Conservation (phyloP, 192 early-diverging fungal genomes). For the Coemansia sp. region DNA sequence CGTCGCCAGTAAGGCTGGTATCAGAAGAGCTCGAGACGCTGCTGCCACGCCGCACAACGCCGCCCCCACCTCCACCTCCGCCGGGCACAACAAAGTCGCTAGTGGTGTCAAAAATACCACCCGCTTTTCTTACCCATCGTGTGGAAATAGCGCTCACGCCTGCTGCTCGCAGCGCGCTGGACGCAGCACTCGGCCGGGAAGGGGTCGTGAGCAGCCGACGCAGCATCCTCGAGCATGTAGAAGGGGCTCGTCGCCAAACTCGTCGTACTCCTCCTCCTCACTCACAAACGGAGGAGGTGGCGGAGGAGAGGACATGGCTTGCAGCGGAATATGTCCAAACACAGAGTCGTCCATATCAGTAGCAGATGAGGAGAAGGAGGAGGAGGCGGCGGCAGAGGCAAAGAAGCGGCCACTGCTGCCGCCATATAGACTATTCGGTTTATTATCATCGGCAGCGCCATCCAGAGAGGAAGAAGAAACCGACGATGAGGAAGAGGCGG, state of each 20-base stretch:
- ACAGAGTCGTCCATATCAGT: background rate
- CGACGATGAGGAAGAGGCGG: background rate
- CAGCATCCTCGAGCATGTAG: constrained; percentile 11
- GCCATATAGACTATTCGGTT: constrained; percentile 55
- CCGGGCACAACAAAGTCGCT: constrained; percentile 17
- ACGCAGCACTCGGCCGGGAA: constrained; percentile 49
- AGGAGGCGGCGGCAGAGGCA: background rate
- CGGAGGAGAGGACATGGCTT: background rate
- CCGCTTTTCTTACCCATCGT: constrained; percentile 58
- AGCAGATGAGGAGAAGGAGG: no score
- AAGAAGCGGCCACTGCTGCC: constrained; percentile 35
- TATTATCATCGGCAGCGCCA: constrained; percentile 31
- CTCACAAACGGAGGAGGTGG: background rate
- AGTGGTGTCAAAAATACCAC: constrained; percentile 61
- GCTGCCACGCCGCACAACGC: background rate
- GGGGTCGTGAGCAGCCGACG: background rate
- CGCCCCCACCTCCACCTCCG: constrained; percentile 31
- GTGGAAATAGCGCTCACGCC: constrained; percentile 55
- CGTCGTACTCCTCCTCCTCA: background rate
- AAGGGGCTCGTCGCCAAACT: constrained; percentile 11
- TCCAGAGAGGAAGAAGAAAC: constrained; percentile 5
- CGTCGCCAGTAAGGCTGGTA: no score
- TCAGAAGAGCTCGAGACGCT: background rate
- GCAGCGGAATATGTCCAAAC: background rate
- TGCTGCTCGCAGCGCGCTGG: constrained; percentile 40